Evolutionary conservation across 129 eudicot species (phyloP), one percentile per base, ranked within the genome.

Genomic region (Dittrichia graveolens): DNA sequence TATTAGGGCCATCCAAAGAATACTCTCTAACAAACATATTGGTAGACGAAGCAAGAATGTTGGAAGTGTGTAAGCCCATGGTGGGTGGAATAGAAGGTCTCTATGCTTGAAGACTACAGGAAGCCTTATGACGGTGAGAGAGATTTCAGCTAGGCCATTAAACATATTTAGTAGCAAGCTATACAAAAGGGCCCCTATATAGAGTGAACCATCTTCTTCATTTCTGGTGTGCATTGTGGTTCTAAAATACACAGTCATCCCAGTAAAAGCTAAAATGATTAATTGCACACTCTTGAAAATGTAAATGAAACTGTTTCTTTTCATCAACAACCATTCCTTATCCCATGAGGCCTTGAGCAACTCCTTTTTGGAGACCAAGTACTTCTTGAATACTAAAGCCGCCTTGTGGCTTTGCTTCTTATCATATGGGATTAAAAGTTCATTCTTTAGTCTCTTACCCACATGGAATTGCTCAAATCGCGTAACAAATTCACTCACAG

Each of bases 41-140:
- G 97, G 96, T 11, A 88, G 6, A 8, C 87, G 81, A 5, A 91
- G 84, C 75, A 88, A 71, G 72, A 88, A 86, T 7, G 79, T 86
- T 12, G 97, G 91, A 53, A 91, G 54, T 0, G 96, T 91, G 48
- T 78, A 89, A 31, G 89, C 77, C 97, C 97, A 91, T 5, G 93
- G 72, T 15, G 97, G 97, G 59, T 85, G 88, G 71, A 91, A 91
- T 9, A 91, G 75, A 69, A 86, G 90, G 67, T 91, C 97, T 69
- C 96, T 76, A 4, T 91, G 97, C 81, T 91, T 91, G 72, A 84
- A 88, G 55, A 91, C 79, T 3, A 91, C 97, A 8, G 97, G 96
- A 82, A 91, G 91, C 55, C 97, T 87, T 45, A 81, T 77, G 49
- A 88, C 73, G 6, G 78, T 83, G 59, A 88, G 72, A 0, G 96